Evolutionary conservation across 257 asterid genomes (phyloP).

Genomic region (Eucommia ulmoides): DNA sequence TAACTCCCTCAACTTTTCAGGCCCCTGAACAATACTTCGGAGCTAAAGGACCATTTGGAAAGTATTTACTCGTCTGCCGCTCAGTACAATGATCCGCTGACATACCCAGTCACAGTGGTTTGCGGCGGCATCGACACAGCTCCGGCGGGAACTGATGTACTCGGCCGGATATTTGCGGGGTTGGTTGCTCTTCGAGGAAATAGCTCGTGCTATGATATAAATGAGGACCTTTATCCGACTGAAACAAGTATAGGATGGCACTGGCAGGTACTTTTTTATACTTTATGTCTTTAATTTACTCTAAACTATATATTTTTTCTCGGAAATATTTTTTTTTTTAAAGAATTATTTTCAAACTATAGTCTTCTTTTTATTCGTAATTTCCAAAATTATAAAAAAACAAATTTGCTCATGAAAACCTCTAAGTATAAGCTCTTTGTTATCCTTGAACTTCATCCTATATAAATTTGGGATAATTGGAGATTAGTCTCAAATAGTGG

Average conservation of each 20-base stretch:
- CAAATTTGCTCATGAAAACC: no score
- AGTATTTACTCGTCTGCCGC: background rate
- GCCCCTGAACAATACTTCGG: background rate
- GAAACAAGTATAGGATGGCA: conserved; percentile 4
- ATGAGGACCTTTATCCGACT: background rate
- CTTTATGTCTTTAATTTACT: no score
- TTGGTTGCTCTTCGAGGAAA: background rate
- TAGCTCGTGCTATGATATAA: background rate
- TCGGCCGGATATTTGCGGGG: conserved; percentile 8
- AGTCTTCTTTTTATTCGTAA: no score
- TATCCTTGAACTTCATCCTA: no score
- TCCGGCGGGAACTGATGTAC: background rate
- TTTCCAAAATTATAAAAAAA: no score
- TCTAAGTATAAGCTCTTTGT: no score
- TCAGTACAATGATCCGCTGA: conserved; percentile 6
- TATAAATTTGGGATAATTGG: no score
- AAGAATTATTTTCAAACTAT: no score
- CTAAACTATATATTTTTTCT: no score
- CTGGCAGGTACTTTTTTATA: no score
- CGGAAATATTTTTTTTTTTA: no score
- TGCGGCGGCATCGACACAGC: conserved; percentile 2
- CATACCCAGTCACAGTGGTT: conserved; percentile 2
- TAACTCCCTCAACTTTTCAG: background rate
- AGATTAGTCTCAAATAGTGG: no score
- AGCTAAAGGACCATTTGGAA: background rate